Evolutionary conservation across 345 rosid species (phyloP).

Genomic region (Erodium maritimum): DNA sequence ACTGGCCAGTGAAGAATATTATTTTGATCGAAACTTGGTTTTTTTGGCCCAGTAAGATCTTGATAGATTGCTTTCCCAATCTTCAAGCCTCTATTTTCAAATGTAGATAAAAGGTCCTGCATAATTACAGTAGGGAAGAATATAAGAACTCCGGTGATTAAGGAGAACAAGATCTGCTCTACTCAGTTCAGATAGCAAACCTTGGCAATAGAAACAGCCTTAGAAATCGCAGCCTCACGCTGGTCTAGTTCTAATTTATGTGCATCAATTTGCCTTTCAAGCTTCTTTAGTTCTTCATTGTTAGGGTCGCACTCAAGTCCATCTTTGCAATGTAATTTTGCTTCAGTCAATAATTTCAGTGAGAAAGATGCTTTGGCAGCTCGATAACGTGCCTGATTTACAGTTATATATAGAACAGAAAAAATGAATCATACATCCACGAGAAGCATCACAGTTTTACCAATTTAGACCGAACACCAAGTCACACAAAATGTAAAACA

Average conservation of each 20-base stretch:
- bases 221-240: conserved; percentile 47
- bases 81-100: conserved; percentile 60
- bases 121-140: conserved; percentile 4
- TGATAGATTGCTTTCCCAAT: conserved; percentile 60
- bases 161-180: conserved; percentile 1
- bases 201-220: conserved; percentile 54
- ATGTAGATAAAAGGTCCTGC: conserved; percentile 57
- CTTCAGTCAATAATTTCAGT: conserved; percentile 51
- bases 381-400: conserved; percentile 60
- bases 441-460: background rate
- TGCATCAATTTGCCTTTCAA: conserved; percentile 35
- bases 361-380: conserved; percentile 76
- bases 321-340: conserved; percentile 34
- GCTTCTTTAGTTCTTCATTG: conserved; percentile 65
- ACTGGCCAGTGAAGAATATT: conserved; percentile 87
- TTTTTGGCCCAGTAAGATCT: conserved; percentile 67
- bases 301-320: conserved; percentile 51
- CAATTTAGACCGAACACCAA: background rate
- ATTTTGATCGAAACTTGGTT: conserved; percentile 57
- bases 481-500: background rate
- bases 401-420: background rate
- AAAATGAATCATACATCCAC: background rate
- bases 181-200: conserved; percentile 25
- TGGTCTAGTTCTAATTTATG: conserved; percentile 49
- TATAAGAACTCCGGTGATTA: background rate